Conservation (phyloP, 73 alveolate genomes). For the Symbiodinium pilosum region DNA sequence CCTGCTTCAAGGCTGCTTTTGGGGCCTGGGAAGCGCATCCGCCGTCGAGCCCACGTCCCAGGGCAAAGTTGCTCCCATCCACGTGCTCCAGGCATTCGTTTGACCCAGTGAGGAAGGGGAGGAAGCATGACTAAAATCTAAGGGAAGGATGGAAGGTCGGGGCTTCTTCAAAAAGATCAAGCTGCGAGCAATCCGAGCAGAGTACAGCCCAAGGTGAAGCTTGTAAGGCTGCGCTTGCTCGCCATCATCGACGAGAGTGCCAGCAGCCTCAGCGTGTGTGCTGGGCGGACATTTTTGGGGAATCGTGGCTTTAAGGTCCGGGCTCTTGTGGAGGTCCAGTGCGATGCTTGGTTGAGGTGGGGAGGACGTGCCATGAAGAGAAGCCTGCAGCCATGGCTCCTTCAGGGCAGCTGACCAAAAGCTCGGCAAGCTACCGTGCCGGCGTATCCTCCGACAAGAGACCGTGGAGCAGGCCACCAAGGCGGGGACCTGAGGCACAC, state of each 20-base stretch:
- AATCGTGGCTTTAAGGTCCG: constrained; percentile 22
- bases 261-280: not conserved
- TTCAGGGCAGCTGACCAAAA: constrained; percentile 45
- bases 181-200: too few relatives aligned
- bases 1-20: not conserved
- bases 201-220: constrained; percentile 3
- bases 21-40: not conserved
- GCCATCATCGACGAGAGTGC: constrained; percentile 42
- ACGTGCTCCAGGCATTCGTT: too few relatives aligned
- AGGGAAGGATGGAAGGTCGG: too few relatives aligned
- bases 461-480: constrained; percentile 34
- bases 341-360: constrained; percentile 63
- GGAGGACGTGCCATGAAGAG: not conserved
- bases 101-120: not conserved
- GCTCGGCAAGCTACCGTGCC: constrained; percentile 69
- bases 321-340: constrained; percentile 66
- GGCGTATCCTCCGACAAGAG: constrained; percentile 1
- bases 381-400: too few relatives aligned
- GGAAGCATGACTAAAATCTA: too few relatives aligned
- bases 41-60: not conserved
- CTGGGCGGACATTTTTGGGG: not conserved
- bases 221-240: constrained; percentile 39
- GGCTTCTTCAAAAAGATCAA: too few relatives aligned
- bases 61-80: too few relatives aligned
- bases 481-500: too few relatives aligned